Percentiles rank a stretch among this genome's conserved stretches.
Evolutionary conservation across 2,329 filamentous ascomycete genomes (phyloP).

Genomic region (Clarireedia homoeocarpa): DNA sequence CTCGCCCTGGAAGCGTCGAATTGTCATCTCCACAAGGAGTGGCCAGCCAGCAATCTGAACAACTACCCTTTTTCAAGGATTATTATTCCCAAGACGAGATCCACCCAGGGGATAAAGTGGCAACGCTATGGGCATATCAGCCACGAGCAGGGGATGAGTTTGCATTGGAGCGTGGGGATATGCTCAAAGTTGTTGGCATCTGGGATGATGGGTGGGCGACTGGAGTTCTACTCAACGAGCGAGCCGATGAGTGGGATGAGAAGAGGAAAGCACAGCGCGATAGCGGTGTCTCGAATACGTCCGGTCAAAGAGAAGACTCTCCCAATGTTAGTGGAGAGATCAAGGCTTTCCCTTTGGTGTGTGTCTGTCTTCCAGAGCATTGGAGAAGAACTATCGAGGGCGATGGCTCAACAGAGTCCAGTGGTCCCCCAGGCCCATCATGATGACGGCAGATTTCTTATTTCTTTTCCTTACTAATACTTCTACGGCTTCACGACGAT

Average conservation of each 20-base stretch:
- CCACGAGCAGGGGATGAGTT: constrained; percentile 92
- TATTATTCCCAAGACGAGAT: constrained; percentile 98
- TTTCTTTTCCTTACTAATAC: constrained; percentile 3
- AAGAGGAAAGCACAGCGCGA: constrained; percentile 74
- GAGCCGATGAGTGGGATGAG: constrained; percentile 82
- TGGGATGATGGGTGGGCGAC: constrained; percentile 99
- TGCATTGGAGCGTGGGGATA: constrained; percentile 85
- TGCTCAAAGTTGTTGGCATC: constrained; percentile 96
- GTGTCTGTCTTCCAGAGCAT: constrained; percentile 88
- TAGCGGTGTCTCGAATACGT: constrained; percentile 84
- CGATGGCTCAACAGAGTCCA: constrained; percentile 62
- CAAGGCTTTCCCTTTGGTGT: constrained; percentile 95
- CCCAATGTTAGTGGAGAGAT: constrained; percentile 73
- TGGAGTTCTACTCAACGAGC: constrained; percentile 72
- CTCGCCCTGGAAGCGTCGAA: constrained; percentile 34
- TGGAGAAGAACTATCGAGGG: constrained; percentile 97
- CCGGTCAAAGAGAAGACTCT: constrained; percentile 52
- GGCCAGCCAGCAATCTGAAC: constrained; percentile 87
- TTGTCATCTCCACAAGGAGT: constrained; percentile 81
- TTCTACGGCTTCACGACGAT: constrained; percentile 28
- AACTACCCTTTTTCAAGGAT: constrained; percentile 93
- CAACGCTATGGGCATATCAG: constrained; percentile 94
- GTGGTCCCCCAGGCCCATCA: constrained; percentile 30
- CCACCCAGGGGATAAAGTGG: constrained; percentile 79
- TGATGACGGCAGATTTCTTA: constrained; percentile 6